A percentile compares a stretch with the other conserved stretches of the same genome.
These are phyloP conservation scores for Starmerella geochares DNA, from an alignment of 805 yeast genomes.

Conservation along the genomic window DNA sequence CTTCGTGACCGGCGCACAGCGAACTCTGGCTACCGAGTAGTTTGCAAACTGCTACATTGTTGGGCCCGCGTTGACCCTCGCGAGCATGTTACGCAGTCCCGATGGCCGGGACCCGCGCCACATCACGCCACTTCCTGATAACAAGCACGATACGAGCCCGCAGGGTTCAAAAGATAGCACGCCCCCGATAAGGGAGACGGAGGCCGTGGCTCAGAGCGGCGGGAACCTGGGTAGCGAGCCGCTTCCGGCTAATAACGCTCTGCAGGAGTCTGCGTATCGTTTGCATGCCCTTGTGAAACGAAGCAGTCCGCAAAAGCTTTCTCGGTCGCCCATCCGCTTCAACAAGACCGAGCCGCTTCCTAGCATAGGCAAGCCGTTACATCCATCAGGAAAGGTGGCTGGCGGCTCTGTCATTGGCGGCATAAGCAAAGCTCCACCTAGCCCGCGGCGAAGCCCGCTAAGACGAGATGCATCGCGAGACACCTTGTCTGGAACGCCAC, in stretches of 20 bases:
- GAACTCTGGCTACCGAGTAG: background rate
- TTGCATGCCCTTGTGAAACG: conserved; percentile 7
- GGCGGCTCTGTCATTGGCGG: background rate
- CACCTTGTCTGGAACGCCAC: background rate
- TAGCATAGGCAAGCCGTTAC: background rate
- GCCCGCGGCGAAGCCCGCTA: conserved; percentile 8
- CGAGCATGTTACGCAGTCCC: background rate
- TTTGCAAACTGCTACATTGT: background rate
- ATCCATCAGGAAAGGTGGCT: background rate
- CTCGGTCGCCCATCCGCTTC: background rate
- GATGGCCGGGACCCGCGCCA: background rate
- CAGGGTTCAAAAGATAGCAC: background rate
- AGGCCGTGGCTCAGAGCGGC: background rate
- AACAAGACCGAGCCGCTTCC: conserved; percentile 5
- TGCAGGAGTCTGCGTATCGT: conserved; percentile 5
- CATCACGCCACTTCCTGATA: conserved; percentile 1
- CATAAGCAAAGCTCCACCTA: conserved; percentile 1
- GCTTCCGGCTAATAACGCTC: background rate
- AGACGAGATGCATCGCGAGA: background rate
- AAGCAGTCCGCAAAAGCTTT: conserved; percentile 1
- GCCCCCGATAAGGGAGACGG: background rate
- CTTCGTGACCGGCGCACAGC: background rate
- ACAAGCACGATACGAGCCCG: background rate
- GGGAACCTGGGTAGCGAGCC: no score
- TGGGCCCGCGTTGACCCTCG: background rate